A percentile compares a stretch with the other conserved stretches of the same genome.
Evolutionary conservation across 108 stramenopile genomes (phyloP).

Genomic region (Nannochloropsis salina): DNA sequence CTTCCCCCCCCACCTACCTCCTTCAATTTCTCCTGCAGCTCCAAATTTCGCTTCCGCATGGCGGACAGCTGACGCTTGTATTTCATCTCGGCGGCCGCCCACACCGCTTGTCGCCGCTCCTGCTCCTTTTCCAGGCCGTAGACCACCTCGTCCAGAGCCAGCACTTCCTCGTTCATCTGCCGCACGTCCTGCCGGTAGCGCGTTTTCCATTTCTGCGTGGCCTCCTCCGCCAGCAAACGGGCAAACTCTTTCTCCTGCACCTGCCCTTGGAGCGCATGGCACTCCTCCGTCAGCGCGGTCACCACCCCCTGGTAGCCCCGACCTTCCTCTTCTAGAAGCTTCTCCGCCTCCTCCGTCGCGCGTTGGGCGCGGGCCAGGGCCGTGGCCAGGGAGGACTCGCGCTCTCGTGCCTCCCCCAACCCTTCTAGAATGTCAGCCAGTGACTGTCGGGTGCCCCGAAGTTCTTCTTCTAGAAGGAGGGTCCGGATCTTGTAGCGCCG

Average conservation of each 20-base stretch:
- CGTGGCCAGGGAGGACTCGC: background rate
- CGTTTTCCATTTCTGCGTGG: background rate
- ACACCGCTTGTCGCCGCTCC: background rate
- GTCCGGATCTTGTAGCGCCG: background rate
- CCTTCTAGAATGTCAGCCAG: too few species aligned
- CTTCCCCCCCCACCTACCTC: background rate
- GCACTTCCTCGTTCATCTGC: background rate
- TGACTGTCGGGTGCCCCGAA: background rate
- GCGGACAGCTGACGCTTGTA: background rate
- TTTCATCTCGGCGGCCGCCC: background rate
- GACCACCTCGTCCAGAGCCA: background rate
- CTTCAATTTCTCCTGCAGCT: background rate
- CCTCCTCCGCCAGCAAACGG: background rate
- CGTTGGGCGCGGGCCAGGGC: background rate
- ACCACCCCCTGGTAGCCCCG: background rate
- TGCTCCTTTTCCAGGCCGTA: background rate
- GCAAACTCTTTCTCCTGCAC: background rate
- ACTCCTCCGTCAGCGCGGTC: background rate
- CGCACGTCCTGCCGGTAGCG: background rate
- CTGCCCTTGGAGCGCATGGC: background rate
- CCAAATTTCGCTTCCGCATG: background rate
- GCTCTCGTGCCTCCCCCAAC: background rate
- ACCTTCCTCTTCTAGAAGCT: background rate
- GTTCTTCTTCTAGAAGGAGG: background rate
- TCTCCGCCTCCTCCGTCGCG: background rate